Evolutionary conservation across 148 eudicot species (phyloP).

Genomic region (Chenopodium berlandieri): DNA sequence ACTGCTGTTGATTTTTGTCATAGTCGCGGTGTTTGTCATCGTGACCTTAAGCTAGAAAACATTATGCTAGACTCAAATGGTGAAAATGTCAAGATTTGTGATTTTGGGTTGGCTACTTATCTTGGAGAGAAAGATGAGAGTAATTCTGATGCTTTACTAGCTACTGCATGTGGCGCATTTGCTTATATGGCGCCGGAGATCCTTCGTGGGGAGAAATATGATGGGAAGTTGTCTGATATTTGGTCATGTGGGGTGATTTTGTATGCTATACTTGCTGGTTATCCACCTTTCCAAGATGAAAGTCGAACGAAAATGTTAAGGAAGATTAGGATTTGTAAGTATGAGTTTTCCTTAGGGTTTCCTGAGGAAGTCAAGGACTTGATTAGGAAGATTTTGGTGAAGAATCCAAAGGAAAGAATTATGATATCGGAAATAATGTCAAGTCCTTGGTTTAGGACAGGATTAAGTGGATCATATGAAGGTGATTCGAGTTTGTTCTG

Average conservation of each 20-base stretch:
- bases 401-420: conserved; percentile 37
- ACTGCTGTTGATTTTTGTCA: conserved; percentile 54
- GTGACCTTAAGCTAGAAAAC: conserved; percentile 59
- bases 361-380: conserved; percentile 32
- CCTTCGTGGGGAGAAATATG: conserved; percentile 32
- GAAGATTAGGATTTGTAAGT: conserved; percentile 35
- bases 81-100: conserved; percentile 40
- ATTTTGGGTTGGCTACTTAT: conserved; percentile 57
- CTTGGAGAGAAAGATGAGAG: conserved; percentile 29
- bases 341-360: conserved; percentile 32
- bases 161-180: conserved; percentile 59
- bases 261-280: conserved; percentile 37
- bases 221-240: conserved; percentile 41
- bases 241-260: conserved; percentile 67
- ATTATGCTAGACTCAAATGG: conserved; percentile 42
- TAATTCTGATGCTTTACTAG: conserved; percentile 31
- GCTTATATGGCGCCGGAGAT: conserved; percentile 65
- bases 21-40: conserved; percentile 51
- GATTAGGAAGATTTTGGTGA: conserved; percentile 33
- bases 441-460: conserved; percentile 46
- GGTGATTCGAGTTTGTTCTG: conserved; percentile 2
- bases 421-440: conserved; percentile 36
- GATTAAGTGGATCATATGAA: conserved; percentile 22
- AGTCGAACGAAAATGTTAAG: conserved; percentile 42
- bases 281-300: conserved; percentile 48